Evolutionary conservation across 495 filamentous ascomycete species (phyloP).

Genomic region (Aspergillus incahuasiensis): DNA sequence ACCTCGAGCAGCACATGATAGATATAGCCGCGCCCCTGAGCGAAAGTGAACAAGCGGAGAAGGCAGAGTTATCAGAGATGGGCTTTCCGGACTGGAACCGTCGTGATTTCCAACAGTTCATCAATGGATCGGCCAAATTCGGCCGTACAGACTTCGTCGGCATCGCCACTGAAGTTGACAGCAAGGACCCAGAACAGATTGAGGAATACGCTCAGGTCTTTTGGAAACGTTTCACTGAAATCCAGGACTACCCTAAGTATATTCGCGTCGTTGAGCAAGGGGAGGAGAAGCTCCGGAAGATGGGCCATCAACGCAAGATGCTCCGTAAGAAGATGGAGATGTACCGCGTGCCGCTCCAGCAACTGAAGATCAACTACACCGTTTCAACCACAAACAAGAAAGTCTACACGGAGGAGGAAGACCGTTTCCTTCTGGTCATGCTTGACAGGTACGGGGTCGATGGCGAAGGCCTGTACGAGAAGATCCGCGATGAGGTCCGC

Average conservation of each 20-base stretch:
- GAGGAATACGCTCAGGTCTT: slow-evolving; percentile 89
- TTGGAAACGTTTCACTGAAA: slow-evolving; percentile 87
- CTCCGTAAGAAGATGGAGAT: slow-evolving; percentile 89
- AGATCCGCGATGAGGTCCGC: slow-evolving; percentile 85
- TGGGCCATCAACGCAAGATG: slow-evolving; percentile 90
- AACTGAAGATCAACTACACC: slow-evolving; percentile 97
- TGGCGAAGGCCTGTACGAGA: slow-evolving; percentile 76
- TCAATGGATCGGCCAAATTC: slow-evolving; percentile 90
- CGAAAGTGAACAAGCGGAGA: slow-evolving; percentile 83
- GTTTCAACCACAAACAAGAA: slow-evolving; percentile 99
- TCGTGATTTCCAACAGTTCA: slow-evolving; percentile 95
- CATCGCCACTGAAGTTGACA: slow-evolving; percentile 88
- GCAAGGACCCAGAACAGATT: slow-evolving; percentile 79
- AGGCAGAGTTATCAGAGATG: slow-evolving; percentile 69
- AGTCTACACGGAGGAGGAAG: slow-evolving; percentile 98
- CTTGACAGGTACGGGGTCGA: slow-evolving; percentile 87
- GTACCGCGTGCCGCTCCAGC: slow-evolving; percentile 94
- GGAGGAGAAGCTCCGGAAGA: slow-evolving; percentile 82
- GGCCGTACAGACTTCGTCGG: slow-evolving; percentile 77
- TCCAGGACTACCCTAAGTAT: slow-evolving; percentile 82
- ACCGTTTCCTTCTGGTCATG: slow-evolving; percentile 91
- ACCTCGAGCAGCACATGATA: slow-evolving; percentile 84
- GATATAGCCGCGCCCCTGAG: slow-evolving; percentile 86
- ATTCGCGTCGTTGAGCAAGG: slow-evolving; percentile 83
- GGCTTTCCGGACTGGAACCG: slow-evolving; percentile 95